Conservation (phyloP, 2,329 filamentous ascomycete species). For the Fusarium albosuccineum region DNA sequence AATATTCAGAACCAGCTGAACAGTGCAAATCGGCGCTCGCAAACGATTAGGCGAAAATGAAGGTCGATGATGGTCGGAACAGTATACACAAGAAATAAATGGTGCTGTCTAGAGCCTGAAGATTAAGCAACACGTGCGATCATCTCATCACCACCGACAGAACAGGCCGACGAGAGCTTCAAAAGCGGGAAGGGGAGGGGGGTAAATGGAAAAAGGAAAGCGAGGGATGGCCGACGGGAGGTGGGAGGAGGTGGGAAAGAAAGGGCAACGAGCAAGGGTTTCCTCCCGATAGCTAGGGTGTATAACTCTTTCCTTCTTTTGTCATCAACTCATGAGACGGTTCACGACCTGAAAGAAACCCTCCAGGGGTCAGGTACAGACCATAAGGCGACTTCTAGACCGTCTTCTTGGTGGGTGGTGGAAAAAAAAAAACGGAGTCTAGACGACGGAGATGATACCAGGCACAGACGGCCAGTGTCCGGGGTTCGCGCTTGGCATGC, state of each 20-base stretch:
- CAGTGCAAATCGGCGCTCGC: background rate
- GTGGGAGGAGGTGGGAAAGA: no score
- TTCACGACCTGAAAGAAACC: background rate
- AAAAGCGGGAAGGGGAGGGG: background rate
- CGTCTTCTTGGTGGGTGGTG: conserved; percentile 7
- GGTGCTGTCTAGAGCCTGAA: conserved; percentile 43
- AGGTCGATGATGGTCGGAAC: conserved; percentile 7
- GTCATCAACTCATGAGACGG: background rate
- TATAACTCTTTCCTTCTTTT: background rate
- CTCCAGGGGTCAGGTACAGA: conserved; percentile 43
- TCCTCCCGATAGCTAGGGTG: no score
- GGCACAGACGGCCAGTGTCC: conserved; percentile 38
- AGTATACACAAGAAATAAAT: conserved; percentile 46
- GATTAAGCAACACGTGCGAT: conserved; percentile 39
- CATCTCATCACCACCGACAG: conserved; percentile 30
- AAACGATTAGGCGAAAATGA: conserved; percentile 3
- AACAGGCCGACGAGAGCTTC: conserved; percentile 14
- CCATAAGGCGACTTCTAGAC: conserved; percentile 31
- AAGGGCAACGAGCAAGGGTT: no score
- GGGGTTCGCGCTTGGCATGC: conserved; percentile 43
- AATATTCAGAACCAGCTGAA: conserved; percentile 43
- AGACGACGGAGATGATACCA: conserved; percentile 39
- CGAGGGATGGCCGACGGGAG: conserved; percentile 12
- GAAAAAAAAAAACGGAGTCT: conserved; percentile 35
- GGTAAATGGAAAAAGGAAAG: conserved; percentile 5